These are phyloP conservation scores for Pyrenochaeta sp. DNA, from an alignment of 2,329 filamentous ascomycete genomes.

Conservation along the genomic window DNA sequence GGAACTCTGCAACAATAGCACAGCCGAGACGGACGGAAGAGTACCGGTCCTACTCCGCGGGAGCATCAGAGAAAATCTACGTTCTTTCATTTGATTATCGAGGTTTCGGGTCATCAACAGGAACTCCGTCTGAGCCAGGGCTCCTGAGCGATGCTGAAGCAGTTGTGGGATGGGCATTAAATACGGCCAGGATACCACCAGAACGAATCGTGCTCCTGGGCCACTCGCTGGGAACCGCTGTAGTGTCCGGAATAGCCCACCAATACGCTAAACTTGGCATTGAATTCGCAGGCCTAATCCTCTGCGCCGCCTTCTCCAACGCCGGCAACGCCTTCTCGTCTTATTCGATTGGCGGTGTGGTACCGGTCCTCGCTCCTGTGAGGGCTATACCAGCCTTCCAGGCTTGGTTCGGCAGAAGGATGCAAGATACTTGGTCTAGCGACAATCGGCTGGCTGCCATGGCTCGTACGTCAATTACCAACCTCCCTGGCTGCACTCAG, in stretches of 20 bases:
- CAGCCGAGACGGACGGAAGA: slow-evolving; percentile 79
- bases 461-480: slow-evolving; percentile 47
- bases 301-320: slow-evolving; percentile 82
- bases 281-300: slow-evolving; percentile 81
- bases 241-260: slow-evolving; percentile 77
- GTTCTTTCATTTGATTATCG: slow-evolving; percentile 91
- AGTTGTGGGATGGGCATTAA: slow-evolving; percentile 76
- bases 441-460: slow-evolving; percentile 69
- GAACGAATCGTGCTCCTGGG: slow-evolving; percentile 82
- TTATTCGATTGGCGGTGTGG: slow-evolving; percentile 78
- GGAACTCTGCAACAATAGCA: slow-evolving; percentile 78
- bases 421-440: slow-evolving; percentile 83
- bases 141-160: slow-evolving; percentile 81
- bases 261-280: slow-evolving; percentile 67
- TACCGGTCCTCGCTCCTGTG: slow-evolving; percentile 81
- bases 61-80: slow-evolving; percentile 62
- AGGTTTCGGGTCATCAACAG: slow-evolving; percentile 84
- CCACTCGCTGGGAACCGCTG: slow-evolving; percentile 88
- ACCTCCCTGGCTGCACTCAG: too few species aligned
- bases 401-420: slow-evolving; percentile 67
- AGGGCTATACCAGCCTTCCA: slow-evolving; percentile 71
- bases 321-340: slow-evolving; percentile 76
- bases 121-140: slow-evolving; percentile 79
- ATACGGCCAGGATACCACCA: slow-evolving; percentile 71
- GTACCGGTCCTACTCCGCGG: slow-evolving; percentile 79